These are phyloP conservation scores for Aschersonia sp. DNA, from an alignment of 2,329 filamentous ascomycete species.

Conservation along the genomic window DNA sequence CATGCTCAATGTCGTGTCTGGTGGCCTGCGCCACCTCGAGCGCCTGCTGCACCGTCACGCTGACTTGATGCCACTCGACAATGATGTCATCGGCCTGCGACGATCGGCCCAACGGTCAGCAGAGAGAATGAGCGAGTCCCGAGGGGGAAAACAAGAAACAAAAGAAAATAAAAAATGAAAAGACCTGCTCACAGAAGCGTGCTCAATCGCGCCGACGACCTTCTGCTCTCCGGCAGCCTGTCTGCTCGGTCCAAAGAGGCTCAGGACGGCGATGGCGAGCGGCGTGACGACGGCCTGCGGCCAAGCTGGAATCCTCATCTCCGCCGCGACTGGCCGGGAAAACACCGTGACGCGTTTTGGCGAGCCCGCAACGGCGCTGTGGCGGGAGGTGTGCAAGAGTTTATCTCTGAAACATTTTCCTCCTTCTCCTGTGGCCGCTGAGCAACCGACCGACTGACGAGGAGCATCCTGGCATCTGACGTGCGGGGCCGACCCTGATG, in stretches of 20 bases:
- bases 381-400: no score
- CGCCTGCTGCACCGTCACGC: conserved; percentile 12
- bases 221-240: background rate
- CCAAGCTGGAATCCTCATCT: background rate
- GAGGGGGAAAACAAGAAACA: no score
- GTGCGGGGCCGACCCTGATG: no score
- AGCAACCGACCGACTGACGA: no score
- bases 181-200: background rate
- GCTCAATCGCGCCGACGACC: background rate
- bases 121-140: no score
- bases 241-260: background rate
- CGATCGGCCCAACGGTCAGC: background rate
- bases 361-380: no score
- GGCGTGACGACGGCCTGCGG: background rate
- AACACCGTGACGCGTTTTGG: no score
- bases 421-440: no score
- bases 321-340: no score
- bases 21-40: conserved; percentile 6
- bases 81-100: conserved; percentile 1
- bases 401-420: no score
- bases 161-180: background rate
- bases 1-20: conserved; percentile 16
- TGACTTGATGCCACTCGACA: conserved; percentile 12
- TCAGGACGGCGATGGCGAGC: background rate
- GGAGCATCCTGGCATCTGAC: no score